These are phyloP conservation scores for Hydnomerulius pinastri DNA, from an alignment of 768 basidiomycete genomes.

Conservation along the genomic window DNA sequence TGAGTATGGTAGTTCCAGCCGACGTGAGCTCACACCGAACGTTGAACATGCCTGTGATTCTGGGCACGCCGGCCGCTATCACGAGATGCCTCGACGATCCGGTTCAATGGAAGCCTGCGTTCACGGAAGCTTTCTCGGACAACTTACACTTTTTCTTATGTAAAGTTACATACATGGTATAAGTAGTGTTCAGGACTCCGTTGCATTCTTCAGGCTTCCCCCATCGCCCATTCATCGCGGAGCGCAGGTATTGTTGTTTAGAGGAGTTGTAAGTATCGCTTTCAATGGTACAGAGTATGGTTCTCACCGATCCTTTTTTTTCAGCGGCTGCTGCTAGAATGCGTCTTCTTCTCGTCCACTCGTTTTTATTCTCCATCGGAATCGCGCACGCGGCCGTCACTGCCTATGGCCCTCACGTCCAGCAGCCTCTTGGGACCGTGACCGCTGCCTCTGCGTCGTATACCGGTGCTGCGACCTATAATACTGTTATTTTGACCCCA, in stretches of 20 bases:
- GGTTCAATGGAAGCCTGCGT: no score
- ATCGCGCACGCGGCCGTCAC: constrained; percentile 17
- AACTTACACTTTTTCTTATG: constrained; percentile 3
- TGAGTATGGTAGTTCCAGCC: background rate
- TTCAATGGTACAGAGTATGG: background rate
- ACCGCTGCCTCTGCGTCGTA: constrained; percentile 43
- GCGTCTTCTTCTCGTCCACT: constrained; percentile 26
- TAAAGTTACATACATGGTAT: constrained; percentile 8
- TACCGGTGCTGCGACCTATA: constrained; percentile 52
- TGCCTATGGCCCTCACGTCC: constrained; percentile 26
- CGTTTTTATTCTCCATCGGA: constrained; percentile 17
- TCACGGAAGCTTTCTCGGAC: no score
- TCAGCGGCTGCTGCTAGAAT: constrained; percentile 7
- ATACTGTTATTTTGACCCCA: constrained; percentile 49
- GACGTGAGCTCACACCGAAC: no score
- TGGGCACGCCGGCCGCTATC: no score
- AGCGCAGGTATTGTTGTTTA: background rate
- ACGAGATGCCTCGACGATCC: no score
- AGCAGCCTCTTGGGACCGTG: constrained; percentile 26
- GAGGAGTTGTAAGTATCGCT: constrained; percentile 19
- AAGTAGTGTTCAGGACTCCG: constrained; percentile 3
- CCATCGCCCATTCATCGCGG: background rate
- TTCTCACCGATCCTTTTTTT: background rate
- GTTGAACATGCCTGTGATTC: no score
- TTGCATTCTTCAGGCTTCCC: background rate